These are phyloP conservation scores for Hygrophoropsis aurantiaca DNA, from an alignment of 768 basidiomycete genomes.

Conservation along the genomic window DNA sequence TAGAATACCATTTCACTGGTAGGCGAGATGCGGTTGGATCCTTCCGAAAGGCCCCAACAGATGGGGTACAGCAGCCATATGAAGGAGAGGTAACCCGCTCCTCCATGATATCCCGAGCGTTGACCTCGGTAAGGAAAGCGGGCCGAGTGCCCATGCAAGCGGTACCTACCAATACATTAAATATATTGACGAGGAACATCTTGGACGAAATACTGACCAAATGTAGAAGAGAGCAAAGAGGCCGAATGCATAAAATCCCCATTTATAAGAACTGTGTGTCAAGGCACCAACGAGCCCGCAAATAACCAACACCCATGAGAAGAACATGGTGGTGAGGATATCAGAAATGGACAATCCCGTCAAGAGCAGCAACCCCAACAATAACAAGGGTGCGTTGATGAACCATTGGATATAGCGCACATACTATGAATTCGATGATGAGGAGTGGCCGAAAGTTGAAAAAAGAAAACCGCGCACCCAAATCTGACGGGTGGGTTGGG, in stretches of 20 bases:
- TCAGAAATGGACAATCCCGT: slow-evolving; percentile 49
- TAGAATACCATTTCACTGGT: slow-evolving; percentile 56
- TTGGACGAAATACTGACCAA: slow-evolving; percentile 37
- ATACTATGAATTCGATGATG: slow-evolving; percentile 30
- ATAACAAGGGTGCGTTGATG: slow-evolving; percentile 52
- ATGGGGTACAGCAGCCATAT: slow-evolving; percentile 61
- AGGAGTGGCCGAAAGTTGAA: not conserved
- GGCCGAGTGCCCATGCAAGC: slow-evolving; percentile 26
- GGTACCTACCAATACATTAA: slow-evolving; percentile 20
- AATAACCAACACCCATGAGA: slow-evolving; percentile 47
- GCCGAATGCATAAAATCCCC: slow-evolving; percentile 51
- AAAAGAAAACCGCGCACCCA: slow-evolving; percentile 34
- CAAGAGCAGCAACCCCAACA: slow-evolving; percentile 45
- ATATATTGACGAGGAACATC: not conserved
- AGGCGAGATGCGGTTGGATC: slow-evolving; percentile 48
- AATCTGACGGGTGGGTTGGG: slow-evolving; percentile 34
- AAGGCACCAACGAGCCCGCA: slow-evolving; percentile 51
- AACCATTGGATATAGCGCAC: slow-evolving; percentile 58
- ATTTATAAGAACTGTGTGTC: slow-evolving; percentile 51
- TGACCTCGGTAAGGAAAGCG: slow-evolving; percentile 25
- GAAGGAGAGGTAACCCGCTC: slow-evolving; percentile 48
- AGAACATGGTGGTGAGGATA: slow-evolving; percentile 37
- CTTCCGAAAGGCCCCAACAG: slow-evolving; percentile 55
- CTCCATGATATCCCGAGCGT: slow-evolving; percentile 26
- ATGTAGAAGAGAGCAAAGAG: slow-evolving; percentile 47